Evolutionary conservation across 108 stramenopile species (phyloP), one percentile per base, ranked within the genome.

Genomic region (Chaetoceros muelleri): DNA sequence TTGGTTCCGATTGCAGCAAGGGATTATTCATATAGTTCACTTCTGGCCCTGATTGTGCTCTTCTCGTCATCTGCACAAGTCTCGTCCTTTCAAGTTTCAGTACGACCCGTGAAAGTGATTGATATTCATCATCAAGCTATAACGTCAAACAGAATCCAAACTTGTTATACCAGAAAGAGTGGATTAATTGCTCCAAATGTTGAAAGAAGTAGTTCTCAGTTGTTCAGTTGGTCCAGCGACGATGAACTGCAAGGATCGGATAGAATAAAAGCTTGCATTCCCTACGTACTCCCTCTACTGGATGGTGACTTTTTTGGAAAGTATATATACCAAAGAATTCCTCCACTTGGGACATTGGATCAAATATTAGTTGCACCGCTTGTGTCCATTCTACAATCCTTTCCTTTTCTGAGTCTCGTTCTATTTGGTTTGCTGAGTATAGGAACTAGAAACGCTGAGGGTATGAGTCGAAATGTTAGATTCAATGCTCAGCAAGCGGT

Each of bases 401-500:
- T 81, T 16, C 85, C 90, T 1, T 79, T 91, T 46, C 34, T 75
- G 24, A 57, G 75, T 24, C 57, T 86, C 28, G 23, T 79, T 24
- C 54, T 92, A n/a, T 92, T 92, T 54, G 29, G 75, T 21, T 64
- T 55, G 8, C 63, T 92, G 30, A 79, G 79, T 8, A 53, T 87
- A 26, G 80, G 73, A 28, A 76, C 84, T 0, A 71, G 84, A 21
- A 66, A 69, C 0, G 73, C 70, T 27, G 66, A 59, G 19, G 66
- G 78, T 22, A 75, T 87, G 57, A 57, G 57, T 54, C 76, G 86
- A 1, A 64, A 63, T 18, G 71, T 88, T 13, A 59, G 90, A 29
- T 92, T 87, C 69, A 81, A 72, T 72, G 80, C 86, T 1, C 86
- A 88, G 52, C 90, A 88, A 62, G 90, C 90, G 2, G 76, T 85